Conservation (phyloP, 345 rosid species). For the Turritis glabra region DNA sequence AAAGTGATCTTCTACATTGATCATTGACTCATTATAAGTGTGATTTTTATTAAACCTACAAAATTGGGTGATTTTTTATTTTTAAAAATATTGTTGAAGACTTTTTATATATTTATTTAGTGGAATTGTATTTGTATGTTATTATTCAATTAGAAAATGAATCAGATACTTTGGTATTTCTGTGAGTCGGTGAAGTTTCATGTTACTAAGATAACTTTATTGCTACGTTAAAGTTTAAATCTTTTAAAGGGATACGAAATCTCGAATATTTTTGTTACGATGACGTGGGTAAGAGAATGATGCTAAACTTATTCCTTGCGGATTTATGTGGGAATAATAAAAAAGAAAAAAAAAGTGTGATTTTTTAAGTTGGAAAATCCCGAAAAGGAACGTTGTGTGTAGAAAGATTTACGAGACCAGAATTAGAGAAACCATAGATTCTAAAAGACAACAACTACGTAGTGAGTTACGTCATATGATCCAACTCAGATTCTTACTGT, state of each 20-base stretch:
- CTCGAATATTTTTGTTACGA: not conserved
- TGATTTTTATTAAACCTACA: slow-evolving; percentile 15
- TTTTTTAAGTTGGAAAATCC: not conserved
- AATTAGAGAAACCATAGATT: not conserved
- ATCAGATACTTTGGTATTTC: slow-evolving; percentile 28
- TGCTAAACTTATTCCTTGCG: slow-evolving; percentile 13
- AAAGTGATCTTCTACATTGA: not conserved
- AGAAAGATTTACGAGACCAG: not conserved
- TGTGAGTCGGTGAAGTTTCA: slow-evolving; percentile 3
- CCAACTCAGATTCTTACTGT: slow-evolving; percentile 10
- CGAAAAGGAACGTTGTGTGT: slow-evolving; percentile 20
- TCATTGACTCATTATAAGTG: not conserved
- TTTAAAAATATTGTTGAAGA: not conserved
- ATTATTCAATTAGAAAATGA: slow-evolving; percentile 7
- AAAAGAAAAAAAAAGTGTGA: not conserved
- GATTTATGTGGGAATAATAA: not conserved
- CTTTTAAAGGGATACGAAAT: not conserved
- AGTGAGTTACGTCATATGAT: slow-evolving; percentile 8
- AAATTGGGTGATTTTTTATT: not conserved
- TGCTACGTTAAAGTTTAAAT: slow-evolving; percentile 17
- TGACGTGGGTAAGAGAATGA: not conserved
- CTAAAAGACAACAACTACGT: not conserved
- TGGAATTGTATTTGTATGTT: slow-evolving; percentile 17
- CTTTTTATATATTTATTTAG: not conserved
- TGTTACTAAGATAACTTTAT: slow-evolving; percentile 11